Evolutionary conservation across 306 rosid species (phyloP), one percentile per base, ranked within the genome.

Genomic region (Geum urbanum): DNA sequence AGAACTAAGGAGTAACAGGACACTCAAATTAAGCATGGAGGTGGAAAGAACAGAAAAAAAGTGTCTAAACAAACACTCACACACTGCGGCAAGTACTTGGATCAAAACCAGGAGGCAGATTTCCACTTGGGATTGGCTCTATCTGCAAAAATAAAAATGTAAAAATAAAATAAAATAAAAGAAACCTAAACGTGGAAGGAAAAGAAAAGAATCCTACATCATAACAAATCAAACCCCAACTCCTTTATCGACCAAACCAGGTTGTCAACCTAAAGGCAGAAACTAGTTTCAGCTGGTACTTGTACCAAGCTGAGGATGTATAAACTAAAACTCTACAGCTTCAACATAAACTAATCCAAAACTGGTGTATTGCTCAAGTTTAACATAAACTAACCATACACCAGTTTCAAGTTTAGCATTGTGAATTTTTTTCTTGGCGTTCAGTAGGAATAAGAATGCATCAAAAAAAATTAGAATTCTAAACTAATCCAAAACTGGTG

Each of bases 21-120:
- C 11, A 27, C 48, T 19, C 63, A 47, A 75, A 79, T 22, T 24
- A 76, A 48, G 71, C 70, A 68, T 22, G 66, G 72, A 32, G 44
- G 67, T 71, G 71, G 59, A 70, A 66, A 57, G 46, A 10, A 55
- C 55, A 40, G 65, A 74, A 73, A 32, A 13, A 69, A 83, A 82
- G 63, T 51, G 78, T 76, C 91, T 72, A 78, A 80, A 67, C 90
- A 90, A 78, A 81, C 87, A 92, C 98, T 94, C 92, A 94, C 98
- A 94, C 98, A 87, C 98, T 90, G 91, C 98, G 98, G 96, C 98
- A 94, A 81, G 97, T 86, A 77, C 98, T 94, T 76, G 98, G 98
- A 90, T 94, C 98, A 87, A 92, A 94, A 84, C 98, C 98, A 65
- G 97, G 98, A 77, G 98, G 98, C 83, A 94, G 87, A 87, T 94